Base-by-base conservation (phyloP, 208 protist species). In the Acanthamoeba castellanii region DNA sequence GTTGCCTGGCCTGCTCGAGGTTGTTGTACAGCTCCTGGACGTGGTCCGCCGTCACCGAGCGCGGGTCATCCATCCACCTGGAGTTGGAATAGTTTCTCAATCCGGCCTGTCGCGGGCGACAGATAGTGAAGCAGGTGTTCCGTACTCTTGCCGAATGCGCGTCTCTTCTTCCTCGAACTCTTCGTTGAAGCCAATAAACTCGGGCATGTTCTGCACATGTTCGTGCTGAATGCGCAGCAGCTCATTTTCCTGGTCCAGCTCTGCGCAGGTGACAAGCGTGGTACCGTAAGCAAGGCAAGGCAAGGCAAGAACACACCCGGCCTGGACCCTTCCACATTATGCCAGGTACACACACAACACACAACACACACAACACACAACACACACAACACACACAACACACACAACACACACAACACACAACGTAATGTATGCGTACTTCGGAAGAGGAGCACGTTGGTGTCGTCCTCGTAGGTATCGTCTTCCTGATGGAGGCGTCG, bases 181-280 rank as follows among this genome's bases (percentile, higher is more conserved):
- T 34, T 85, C 76, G 22, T 85, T 57, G 76, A 57, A 85, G 47
- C 78, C 78, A 16, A 85, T 85, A 25, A 57, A 85, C 47, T 85
- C 76, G 30, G 76, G 76, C 76, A 85, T 85, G 76, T 85, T 85
- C 42, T 16, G 34, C 76, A 85, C 76, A n/a, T 85, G 78, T 22
- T 85, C 78, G 78, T 85, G 22, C 47, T 85, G 78, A 27, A 85
- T 85, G 9, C 78, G 78, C 47, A 85, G 8, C 47, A 59, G 27
- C 30, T 85, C 78, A 16, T 85, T 50, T 22, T 85, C 78, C 47
- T 57, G 18, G 47, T 85, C 78, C 8, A 85, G 78, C 25, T 85
- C 78, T 85, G 78, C 22, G 8, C 1, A 27, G 30, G 11, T 50
- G 5, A 55, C 25, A 52, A 52, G 18, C 13, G 74, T 14, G 45